These are phyloP conservation scores for Golubevia sp. DNA, from an alignment of 1,284 basidiomycete genomes.

Conservation along the genomic window DNA sequence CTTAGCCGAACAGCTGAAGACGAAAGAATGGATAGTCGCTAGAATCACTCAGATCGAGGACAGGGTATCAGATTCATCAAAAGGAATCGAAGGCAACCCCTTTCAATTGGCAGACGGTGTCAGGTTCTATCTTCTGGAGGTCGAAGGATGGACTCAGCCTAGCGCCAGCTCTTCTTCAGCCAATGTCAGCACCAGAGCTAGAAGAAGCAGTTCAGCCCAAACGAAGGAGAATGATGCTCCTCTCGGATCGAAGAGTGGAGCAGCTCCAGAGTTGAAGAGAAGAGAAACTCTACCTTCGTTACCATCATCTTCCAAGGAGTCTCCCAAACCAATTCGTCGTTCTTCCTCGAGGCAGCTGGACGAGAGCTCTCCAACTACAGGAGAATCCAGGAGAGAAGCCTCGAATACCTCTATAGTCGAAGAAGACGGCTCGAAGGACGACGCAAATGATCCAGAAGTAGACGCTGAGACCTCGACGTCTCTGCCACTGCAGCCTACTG, in stretches of 20 bases:
- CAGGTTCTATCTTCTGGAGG: constrained; percentile 89
- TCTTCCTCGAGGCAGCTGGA: not conserved
- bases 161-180: too few relatives aligned
- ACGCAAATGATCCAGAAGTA: not conserved
- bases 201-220: not conserved
- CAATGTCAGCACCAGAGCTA: not conserved
- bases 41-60: constrained; percentile 86
- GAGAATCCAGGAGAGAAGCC: not conserved
- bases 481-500: not conserved
- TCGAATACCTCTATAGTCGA: not conserved
- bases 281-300: constrained; percentile 3
- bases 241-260: not conserved
- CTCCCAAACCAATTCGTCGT: constrained; percentile 1
- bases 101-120: constrained; percentile 80
- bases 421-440: not conserved
- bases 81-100: constrained; percentile 46
- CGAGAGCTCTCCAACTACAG: not conserved
- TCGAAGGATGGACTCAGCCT: constrained; percentile 80
- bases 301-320: not conserved
- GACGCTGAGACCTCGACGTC: not conserved
- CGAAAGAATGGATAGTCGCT: constrained; percentile 85
- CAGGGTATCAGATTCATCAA: constrained; percentile 71
- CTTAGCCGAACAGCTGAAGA: constrained; percentile 73
- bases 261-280: not conserved
- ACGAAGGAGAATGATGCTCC: constrained; percentile 1